Evolutionary conservation across 2,329 filamentous ascomycete species (phyloP), one percentile per base, ranked within the genome.

Genomic region (Phaeosphaeria sp.): DNA sequence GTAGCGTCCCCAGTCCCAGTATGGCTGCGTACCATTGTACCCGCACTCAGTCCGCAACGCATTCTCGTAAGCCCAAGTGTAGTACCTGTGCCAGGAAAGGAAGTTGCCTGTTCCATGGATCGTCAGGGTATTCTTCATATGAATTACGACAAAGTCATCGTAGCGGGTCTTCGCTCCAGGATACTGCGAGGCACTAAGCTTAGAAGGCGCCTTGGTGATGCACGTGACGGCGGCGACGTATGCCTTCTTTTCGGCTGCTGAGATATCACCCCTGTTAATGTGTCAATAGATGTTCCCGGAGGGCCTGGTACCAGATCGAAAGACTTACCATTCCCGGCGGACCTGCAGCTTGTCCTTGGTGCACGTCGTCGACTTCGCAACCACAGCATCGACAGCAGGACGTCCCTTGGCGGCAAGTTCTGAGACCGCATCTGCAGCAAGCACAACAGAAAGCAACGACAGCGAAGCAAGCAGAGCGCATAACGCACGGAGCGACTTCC

Each of bases 1-100:
- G 69, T 79, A 81, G 56, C 79, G 78, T 11, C 80, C 80, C 81
- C 83, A 87, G 72, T 86, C 82, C 78, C 82, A 83, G 74, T 85
- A 85, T 52, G 80, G 80, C 53, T 80, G 76, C 52, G 74, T 75
- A 39, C 78, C 79, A 11, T 67, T 76, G 64, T 80, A 82, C 23
- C 77, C 78, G 59, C 80, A 82, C 56, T 81, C 79, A 1, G 69
- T 69, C 27, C 68, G 69, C 7, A 82, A 66, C 5, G 79, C 77
- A 21, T 78, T 60, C 59, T 82, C 80, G 63, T 79, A 81, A 1
- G 72, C 65, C 55, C 77, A 76, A 5, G 72, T 75, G 58, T 71
- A 80, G 67, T 80, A 79, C 30, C 79, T 69, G 61, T 81, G 79
- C 79, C 79, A 81, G 36, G 65, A 68, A 11, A 77, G 58, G 54